These are phyloP conservation scores for Puccinia hordei DNA, from an alignment of 1,284 basidiomycete species.

Conservation along the genomic window DNA sequence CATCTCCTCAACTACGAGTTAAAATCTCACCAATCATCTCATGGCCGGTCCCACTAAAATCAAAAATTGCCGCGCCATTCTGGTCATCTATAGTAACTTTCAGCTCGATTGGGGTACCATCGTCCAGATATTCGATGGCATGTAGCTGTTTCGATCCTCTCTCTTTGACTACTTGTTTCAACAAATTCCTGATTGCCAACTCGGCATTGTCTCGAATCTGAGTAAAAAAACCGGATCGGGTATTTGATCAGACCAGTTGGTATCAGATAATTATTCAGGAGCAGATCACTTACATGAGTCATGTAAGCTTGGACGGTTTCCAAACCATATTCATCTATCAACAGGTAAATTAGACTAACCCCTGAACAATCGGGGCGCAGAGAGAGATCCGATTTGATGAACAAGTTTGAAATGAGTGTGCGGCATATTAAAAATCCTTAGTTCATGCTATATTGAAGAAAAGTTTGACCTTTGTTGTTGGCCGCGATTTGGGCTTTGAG, in stretches of 20 bases:
- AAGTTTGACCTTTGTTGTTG: conserved; percentile 80
- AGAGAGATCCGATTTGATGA: neutral
- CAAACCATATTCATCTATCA: conserved; percentile 83
- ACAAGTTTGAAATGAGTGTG: neutral
- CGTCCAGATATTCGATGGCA: conserved; percentile 79
- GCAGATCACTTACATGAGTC: conserved; percentile 64
- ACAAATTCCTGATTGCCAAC: conserved; percentile 77
- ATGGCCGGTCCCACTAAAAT: conserved; percentile 71
- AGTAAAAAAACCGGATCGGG: conserved; percentile 17
- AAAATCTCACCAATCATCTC: conserved; percentile 55
- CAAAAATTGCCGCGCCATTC: conserved; percentile 78
- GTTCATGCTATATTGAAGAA: neutral
- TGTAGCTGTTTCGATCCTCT: conserved; percentile 68
- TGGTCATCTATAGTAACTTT: conserved; percentile 76
- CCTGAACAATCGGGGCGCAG: conserved; percentile 47
- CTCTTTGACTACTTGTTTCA: conserved; percentile 73
- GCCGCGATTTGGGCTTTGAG: conserved; percentile 94
- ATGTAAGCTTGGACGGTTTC: conserved; percentile 88
- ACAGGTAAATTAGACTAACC: conserved; percentile 61
- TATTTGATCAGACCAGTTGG: neutral
- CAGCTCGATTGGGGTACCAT: conserved; percentile 82
- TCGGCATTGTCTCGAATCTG: conserved; percentile 85
- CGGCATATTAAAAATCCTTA: too few species aligned
- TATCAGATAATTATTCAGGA: neutral
- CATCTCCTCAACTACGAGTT: neutral